phyloP scores from a whole-genome alignment of 2,329 filamentous ascomycete genomes.

The Fusarium fujikuroi region DNA sequence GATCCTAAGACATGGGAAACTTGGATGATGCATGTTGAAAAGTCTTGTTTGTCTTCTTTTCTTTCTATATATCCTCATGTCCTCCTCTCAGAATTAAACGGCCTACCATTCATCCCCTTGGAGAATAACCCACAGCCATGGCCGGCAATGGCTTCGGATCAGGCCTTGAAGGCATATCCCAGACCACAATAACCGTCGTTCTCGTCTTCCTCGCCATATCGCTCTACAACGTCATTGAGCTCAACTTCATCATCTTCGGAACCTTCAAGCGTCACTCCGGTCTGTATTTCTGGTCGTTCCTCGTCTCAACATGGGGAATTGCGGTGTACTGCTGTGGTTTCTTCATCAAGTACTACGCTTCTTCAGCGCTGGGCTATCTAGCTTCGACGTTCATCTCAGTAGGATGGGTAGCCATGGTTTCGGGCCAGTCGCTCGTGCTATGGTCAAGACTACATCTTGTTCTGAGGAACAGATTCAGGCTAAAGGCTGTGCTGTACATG shows the following conservation, averaged over 20 bases:
- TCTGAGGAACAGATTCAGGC: conserved; percentile 58
- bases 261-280: conserved; percentile 51
- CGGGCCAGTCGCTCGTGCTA: conserved; percentile 69
- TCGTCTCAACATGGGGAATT: conserved; percentile 50
- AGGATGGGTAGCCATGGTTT: conserved; percentile 62
- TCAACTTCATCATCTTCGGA: conserved; percentile 50
- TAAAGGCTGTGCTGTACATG: conserved; percentile 64
- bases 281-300: conserved; percentile 54
- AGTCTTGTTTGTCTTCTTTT: neutral
- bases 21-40: neutral
- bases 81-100: neutral
- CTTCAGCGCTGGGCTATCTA: conserved; percentile 33
- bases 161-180: conserved; percentile 36
- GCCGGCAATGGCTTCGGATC: conserved; percentile 37
- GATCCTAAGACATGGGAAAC: neutral
- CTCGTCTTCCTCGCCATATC: conserved; percentile 48
- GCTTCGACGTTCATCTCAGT: conserved; percentile 36
- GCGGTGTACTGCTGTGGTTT: conserved; percentile 57
- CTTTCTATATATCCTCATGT: neutral
- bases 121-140: conserved; percentile 9
- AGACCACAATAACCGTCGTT: conserved; percentile 38
- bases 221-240: conserved; percentile 51
- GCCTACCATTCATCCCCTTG: neutral
- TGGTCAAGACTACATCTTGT: conserved; percentile 72
- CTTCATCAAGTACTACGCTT: conserved; percentile 52